Conservation (phyloP, 371 early-diverging fungal species). For the Mortierella sp. region DNA sequence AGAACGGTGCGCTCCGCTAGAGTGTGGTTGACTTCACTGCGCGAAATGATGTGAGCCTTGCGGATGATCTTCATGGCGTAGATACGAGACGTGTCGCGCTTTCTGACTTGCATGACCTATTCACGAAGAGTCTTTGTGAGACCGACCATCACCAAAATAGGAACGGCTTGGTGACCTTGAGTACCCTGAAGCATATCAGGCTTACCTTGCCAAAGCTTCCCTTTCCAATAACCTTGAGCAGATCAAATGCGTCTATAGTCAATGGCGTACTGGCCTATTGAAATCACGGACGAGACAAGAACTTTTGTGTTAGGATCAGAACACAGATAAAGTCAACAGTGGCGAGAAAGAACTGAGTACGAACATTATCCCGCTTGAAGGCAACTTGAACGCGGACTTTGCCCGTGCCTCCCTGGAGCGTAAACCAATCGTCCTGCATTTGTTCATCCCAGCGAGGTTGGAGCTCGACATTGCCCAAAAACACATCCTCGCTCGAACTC, state of each 20-base stretch:
- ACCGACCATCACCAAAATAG: constrained; percentile 3
- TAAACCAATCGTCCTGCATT: constrained; percentile 67
- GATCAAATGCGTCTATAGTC: constrained; percentile 91
- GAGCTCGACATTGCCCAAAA: constrained; percentile 74
- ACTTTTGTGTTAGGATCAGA: neutral
- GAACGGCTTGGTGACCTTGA: too few species aligned
- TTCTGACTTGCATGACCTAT: constrained; percentile 93
- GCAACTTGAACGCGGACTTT: constrained; percentile 75
- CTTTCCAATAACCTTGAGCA: constrained; percentile 95
- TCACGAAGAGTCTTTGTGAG: neutral
- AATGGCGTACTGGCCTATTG: constrained; percentile 69
- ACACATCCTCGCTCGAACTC: constrained; percentile 64
- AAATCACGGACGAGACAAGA: neutral
- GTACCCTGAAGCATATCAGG: neutral
- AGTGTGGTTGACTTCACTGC: constrained; percentile 89
- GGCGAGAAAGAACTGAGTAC: neutral
- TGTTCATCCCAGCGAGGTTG: constrained; percentile 73
- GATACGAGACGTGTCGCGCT: constrained; percentile 92
- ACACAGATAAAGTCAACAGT: too few species aligned
- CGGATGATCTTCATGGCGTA: constrained; percentile 98
- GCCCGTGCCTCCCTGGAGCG: constrained; percentile 70
- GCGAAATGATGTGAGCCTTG: constrained; percentile 94
- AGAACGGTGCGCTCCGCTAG: constrained; percentile 91
- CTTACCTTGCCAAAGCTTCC: constrained; percentile 96
- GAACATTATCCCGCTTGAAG: constrained; percentile 74